A percentile compares a stretch with the other conserved stretches of the same genome.
phyloP scores from a whole-genome alignment of 495 filamentous ascomycete species.

The Penicillium alfredii region DNA sequence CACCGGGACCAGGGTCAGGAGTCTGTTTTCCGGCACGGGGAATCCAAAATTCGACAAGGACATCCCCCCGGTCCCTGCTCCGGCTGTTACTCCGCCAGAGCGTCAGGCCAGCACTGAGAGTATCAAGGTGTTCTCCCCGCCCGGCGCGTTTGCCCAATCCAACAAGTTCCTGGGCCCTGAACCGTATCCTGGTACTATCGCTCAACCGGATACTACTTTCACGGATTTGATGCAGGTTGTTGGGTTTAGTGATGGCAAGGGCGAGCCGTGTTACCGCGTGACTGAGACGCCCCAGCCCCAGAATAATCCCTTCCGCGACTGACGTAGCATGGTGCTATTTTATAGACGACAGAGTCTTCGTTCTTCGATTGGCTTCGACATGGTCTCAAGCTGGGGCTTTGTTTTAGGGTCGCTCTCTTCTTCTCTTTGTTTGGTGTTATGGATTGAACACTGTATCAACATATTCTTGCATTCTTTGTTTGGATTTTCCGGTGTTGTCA shows the following conservation, averaged over 20 bases:
- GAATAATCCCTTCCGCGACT: too few relatives aligned
- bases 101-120: slow-evolving; percentile 56
- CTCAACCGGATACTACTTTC: slow-evolving; percentile 54
- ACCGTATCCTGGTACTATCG: slow-evolving; percentile 23
- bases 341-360: too few relatives aligned
- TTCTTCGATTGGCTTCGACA: too few relatives aligned
- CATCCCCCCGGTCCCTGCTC: slow-evolving; percentile 16
- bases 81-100: slow-evolving; percentile 30
- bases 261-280: too few relatives aligned
- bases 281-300: too few relatives aligned
- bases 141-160: slow-evolving; percentile 33
- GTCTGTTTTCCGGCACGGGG: slow-evolving; percentile 26
- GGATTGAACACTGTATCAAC: too few relatives aligned
- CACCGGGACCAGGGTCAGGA: slow-evolving; percentile 34
- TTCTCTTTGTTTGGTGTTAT: too few relatives aligned
- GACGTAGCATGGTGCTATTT: too few relatives aligned
- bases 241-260: slow-evolving; percentile 41
- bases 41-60: slow-evolving; percentile 12
- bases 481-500: too few relatives aligned
- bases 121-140: slow-evolving; percentile 67
- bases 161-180: slow-evolving; percentile 25
- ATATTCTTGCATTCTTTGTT: too few relatives aligned
- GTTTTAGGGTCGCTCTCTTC: too few relatives aligned
- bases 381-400: too few relatives aligned
- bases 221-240: slow-evolving; percentile 58